Base-by-base conservation (phyloP, 1,139 yeast genomes). In the Tardiomyces digboiensis region DNA sequence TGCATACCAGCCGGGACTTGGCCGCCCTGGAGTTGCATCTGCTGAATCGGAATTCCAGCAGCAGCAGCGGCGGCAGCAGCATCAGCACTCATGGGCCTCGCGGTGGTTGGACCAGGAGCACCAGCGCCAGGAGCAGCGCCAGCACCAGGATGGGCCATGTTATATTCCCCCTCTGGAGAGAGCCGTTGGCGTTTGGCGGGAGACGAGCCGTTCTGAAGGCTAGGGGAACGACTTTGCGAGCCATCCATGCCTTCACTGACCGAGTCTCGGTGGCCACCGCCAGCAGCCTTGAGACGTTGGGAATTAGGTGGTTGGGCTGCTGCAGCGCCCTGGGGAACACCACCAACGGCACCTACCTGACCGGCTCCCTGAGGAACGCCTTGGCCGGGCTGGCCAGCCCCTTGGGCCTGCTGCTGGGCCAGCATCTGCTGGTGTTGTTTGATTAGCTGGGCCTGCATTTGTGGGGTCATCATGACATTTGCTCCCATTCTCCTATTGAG, bases 81-180 rank as follows among this genome's bases (percentile, higher is more conserved):
- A n/a, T n/a, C n/a, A n/a, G n/a, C n/a, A n/a, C n/a, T n/a, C n/a
- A n/a, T n/a, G n/a, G n/a, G n/a, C n/a, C n/a, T n/a, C n/a, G n/a
- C n/a, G n/a, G n/a, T n/a, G n/a, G n/a, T n/a, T n/a, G n/a, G n/a
- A n/a, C n/a, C n/a, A n/a, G n/a, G n/a, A n/a, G n/a, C n/a, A n/a
- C n/a, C n/a, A n/a, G n/a, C n/a, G n/a, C n/a, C n/a, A n/a, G n/a
- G n/a, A n/a, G n/a, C n/a, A n/a, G n/a, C n/a, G n/a, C n/a, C n/a
- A n/a, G n/a, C n/a, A n/a, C n/a, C n/a, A n/a, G n/a, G n/a, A n/a
- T n/a, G n/a, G n/a, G n/a, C n/a, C n/a, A n/a, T n/a, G n/a, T n/a
- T n/a, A n/a, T n/a, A n/a, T n/a, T n/a, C n/a, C n/a, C n/a, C n/a
- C 14, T 64, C 68, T 1, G 68, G 68, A 13, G 67, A 62, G 14